A percentile compares a stretch with the other conserved stretches of the same genome.
Conservation (phyloP, 176 grass and related monocot genomes). For the Lolium perenne region DNA sequence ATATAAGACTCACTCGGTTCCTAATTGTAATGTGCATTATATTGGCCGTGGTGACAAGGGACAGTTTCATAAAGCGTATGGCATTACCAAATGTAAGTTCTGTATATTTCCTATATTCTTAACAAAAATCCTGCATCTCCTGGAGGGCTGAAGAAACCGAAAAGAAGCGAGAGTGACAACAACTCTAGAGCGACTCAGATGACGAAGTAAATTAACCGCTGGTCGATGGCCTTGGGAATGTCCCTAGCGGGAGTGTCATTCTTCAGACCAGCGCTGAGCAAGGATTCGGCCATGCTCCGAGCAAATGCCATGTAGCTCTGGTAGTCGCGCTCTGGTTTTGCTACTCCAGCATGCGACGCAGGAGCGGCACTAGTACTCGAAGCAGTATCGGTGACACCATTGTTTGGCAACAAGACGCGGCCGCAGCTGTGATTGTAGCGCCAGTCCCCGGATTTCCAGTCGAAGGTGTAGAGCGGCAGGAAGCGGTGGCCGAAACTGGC, state of each 20-base stretch:
- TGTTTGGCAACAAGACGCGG: slow-evolving; percentile 28
- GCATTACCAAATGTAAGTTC: too few relatives aligned
- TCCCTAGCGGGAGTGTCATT: background rate
- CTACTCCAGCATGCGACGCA: background rate
- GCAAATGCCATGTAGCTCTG: slow-evolving; percentile 47
- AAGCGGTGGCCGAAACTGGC: slow-evolving; percentile 74
- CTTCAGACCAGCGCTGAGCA: background rate
- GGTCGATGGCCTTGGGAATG: slow-evolving; percentile 43
- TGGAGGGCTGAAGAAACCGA: background rate
- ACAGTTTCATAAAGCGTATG: too few relatives aligned
- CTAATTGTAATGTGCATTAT: too few relatives aligned
- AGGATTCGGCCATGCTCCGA: slow-evolving; percentile 20
- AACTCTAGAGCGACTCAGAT: slow-evolving; percentile 12
- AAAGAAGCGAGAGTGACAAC: background rate
- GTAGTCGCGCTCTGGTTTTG: slow-evolving; percentile 33
- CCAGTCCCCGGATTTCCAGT: slow-evolving; percentile 78
- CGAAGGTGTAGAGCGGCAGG: slow-evolving; percentile 69
- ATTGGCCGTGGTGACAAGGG: too few relatives aligned
- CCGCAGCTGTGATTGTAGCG: slow-evolving; percentile 9
- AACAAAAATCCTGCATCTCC: too few relatives aligned
- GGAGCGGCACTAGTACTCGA: background rate
- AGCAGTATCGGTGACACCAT: background rate
- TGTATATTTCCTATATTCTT: too few relatives aligned
- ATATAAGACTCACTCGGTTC: too few relatives aligned
- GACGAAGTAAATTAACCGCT: slow-evolving; percentile 35